Evolutionary conservation across 441 rosid genomes (phyloP).

Genomic region (Omphalea diandra): DNA sequence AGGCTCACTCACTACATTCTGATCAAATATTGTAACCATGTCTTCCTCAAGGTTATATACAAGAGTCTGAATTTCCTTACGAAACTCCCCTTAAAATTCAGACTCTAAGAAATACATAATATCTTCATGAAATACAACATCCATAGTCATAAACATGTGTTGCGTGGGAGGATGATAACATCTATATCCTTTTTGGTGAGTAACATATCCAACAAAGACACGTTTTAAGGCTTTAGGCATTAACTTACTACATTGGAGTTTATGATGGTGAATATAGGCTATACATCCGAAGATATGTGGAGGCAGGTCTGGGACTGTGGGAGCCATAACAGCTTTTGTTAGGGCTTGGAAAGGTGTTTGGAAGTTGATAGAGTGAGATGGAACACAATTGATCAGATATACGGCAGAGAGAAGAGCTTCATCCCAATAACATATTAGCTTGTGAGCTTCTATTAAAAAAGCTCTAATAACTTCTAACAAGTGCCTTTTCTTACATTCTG

Average conservation of each 20-base stretch:
- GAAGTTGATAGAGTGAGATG: background rate
- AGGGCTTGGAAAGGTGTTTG: background rate
- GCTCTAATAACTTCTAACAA: constrained; percentile 8
- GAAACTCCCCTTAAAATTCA: background rate
- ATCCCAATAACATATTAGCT: background rate
- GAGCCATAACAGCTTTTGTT: background rate
- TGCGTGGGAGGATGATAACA: background rate
- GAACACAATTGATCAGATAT: background rate
- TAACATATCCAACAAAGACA: background rate
- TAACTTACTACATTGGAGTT: background rate
- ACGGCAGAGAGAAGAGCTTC: background rate
- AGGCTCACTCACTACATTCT: no score
- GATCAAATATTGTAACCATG: no score
- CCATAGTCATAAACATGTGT: background rate
- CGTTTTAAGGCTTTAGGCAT: background rate
- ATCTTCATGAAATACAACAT: background rate
- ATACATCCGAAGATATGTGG: background rate
- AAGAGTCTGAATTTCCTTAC: background rate
- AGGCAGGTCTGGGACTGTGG: background rate
- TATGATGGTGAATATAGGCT: constrained; percentile 5
- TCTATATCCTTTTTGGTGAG: background rate
- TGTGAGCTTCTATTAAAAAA: background rate
- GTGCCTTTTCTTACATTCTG: background rate
- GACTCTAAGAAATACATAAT: background rate
- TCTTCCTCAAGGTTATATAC: no score